Evolutionary conservation across 139 green algal species (phyloP).

Genomic region (Chlorella sp.): DNA sequence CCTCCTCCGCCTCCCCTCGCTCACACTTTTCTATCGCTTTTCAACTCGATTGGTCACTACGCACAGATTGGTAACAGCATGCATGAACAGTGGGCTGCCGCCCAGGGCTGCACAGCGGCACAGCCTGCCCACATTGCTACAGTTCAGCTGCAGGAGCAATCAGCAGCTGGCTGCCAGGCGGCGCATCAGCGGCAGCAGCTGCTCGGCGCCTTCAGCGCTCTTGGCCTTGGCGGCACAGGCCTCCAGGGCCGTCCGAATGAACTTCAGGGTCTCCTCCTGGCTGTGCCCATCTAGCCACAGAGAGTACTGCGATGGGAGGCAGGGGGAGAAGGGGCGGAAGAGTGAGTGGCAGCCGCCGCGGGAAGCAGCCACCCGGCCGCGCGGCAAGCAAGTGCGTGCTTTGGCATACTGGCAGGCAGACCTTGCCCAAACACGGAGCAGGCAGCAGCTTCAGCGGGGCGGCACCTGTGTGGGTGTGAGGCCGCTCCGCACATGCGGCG

Average conservation of each 20-base stretch:
- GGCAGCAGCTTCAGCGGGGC: too few species aligned
- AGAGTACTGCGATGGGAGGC: slow-evolving; percentile 82
- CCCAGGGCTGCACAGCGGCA: too few species aligned
- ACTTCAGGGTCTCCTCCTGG: slow-evolving; percentile 54
- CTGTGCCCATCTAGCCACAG: slow-evolving; percentile 93
- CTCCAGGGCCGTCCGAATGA: slow-evolving; percentile 44
- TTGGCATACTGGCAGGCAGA: too few species aligned
- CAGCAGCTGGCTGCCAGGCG: neutral
- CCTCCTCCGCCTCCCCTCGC: too few species aligned
- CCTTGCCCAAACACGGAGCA: neutral
- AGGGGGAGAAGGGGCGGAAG: neutral
- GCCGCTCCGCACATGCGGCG: slow-evolving; percentile 76
- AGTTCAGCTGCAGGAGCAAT: neutral
- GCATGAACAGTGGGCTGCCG: too few species aligned
- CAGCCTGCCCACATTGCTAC: too few species aligned
- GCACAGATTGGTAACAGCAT: too few species aligned
- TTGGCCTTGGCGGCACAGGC: slow-evolving; percentile 28
- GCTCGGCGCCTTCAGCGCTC: slow-evolving; percentile 1
- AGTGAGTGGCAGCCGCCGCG: too few species aligned
- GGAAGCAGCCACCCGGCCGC: too few species aligned
- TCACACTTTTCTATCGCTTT: too few species aligned
- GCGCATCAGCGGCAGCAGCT: slow-evolving; percentile 39
- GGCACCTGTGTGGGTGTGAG: slow-evolving; percentile 64
- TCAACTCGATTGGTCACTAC: too few species aligned
- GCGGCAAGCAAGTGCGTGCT: too few species aligned